Evolutionary conservation across 495 filamentous ascomycete species (phyloP), one percentile per base, ranked within the genome.

Genomic region (Aspergillus coremiiformis): DNA sequence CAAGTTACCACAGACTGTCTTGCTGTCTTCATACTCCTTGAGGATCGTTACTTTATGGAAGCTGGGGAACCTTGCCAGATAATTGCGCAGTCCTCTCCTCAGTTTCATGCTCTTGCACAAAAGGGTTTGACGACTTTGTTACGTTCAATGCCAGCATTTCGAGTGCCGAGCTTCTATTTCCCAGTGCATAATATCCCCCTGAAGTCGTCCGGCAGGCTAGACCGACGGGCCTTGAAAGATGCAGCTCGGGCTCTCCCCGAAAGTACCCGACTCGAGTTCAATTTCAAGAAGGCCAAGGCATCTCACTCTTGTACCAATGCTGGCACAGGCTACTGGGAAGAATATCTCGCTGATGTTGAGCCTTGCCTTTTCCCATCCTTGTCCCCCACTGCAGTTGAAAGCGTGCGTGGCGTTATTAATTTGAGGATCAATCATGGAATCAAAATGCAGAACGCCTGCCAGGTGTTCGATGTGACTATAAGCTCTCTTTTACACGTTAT

Each of bases 141-240:
- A 0, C 59, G 51, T 23, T 44, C 46, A 2, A 53, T 72, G 15
- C 65, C 74, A 12, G 44, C 47, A 21, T 79, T 76, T 58, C 84
- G 84, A 76, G 69, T 84, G 9, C 83, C 83, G 11, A 71, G 74
- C 20, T 69, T 74, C 2, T 84, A 80, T 22, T 74, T 86, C 33
- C 80, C 80, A 1, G 63, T 84, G 3, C 62, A 66, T 11, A 58
- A 69, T 17, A 68, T 84, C 53, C 83, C 83, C 0, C 59, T 80
- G 2, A 66, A 75, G 6, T 57, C 71, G 0, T 75, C 74, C 14
- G 77, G 79, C 6, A 84, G 84, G 60, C 72, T 76, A 10, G 65
- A 65, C 61, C 66, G 39, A 20, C 61, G 56, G 60, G 45, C 23
- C 11, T 41, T 72, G 22, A 50, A 44, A 2, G 15, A 41, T 17